Evolutionary conservation across 1,284 basidiomycete species (phyloP), one percentile per base, ranked within the genome.

Genomic region (Ceratobasidium sp.): DNA sequence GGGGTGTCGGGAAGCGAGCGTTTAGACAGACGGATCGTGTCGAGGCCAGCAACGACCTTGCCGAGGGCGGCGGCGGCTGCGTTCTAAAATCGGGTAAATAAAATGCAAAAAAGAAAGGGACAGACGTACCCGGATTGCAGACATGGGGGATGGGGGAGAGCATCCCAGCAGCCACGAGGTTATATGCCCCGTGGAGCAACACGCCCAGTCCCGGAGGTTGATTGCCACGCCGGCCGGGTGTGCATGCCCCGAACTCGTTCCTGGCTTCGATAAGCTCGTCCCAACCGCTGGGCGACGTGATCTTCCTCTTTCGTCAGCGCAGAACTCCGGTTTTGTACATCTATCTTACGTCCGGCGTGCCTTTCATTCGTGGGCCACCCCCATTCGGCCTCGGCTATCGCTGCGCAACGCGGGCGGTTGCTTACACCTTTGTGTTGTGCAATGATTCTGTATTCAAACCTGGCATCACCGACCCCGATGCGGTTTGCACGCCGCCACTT

Each of bases 1-100:
- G 75, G 76, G 19, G 77, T 64, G 2, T 3, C 51, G 22, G 78
- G 78, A 9, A 77, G 49, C 14, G 59, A 48, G 9, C 75, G 56
- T 0, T 27, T 29, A 4, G 78, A 77, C 49, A 75, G 74, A 43
- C 72, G 37, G 4, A 68, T 24, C 9, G 68, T 48, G 61, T 76
- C 75, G 9, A 63, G 59, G 2, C 66, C 22, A 29, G 39, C 39
- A n/a, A 62, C 16, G 59, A 53, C 41, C 59, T 46, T 51, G 71
- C 4, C 59, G 53, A 76, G 62, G 24, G 51, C 59, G 16, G 62
- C 24, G 19, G 24, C 29, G 56, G 74, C 29, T 14, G 48, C 48
- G 64, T 34, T 66, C 46, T 53, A 39, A 51, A 51, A 14, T 22
- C 4, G 8, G 29, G 39, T 49, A 29, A 53, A 22, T 31, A n/a